phyloP scores from a whole-genome alignment of 768 basidiomycete genomes.

The Epithele typhae region DNA sequence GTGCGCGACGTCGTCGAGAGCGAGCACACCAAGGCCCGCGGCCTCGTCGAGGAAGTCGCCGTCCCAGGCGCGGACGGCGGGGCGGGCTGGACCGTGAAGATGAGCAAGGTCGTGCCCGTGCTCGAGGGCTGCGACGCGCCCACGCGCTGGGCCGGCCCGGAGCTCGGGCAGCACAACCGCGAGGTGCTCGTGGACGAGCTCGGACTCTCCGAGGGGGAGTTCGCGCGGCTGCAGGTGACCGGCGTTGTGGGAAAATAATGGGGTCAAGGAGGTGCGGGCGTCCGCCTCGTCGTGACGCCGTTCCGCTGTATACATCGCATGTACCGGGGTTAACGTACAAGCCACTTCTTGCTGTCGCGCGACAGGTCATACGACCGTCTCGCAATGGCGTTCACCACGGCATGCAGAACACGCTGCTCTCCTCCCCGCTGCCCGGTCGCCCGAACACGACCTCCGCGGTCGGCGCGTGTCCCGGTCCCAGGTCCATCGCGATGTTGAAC shows the following conservation, averaged over 20 bases:
- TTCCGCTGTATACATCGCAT: no score
- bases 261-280: no score
- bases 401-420: slow-evolving; percentile 16
- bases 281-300: no score
- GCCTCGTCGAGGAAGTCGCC: slow-evolving; percentile 55
- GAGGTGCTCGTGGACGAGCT: slow-evolving; percentile 29
- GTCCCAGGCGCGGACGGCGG: slow-evolving; percentile 29
- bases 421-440: slow-evolving; percentile 20
- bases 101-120: slow-evolving; percentile 61
- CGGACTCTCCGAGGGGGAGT: slow-evolving; percentile 23
- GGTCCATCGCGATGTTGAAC: slow-evolving; percentile 34
- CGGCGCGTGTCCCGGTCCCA: slow-evolving; percentile 22
- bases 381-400: slow-evolving; percentile 8
- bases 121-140: slow-evolving; percentile 53
- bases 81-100: slow-evolving; percentile 58
- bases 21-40: slow-evolving; percentile 52
- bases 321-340: background rate
- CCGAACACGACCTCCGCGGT: slow-evolving; percentile 30
- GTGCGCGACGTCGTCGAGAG: slow-evolving; percentile 60
- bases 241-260: slow-evolving; percentile 25
- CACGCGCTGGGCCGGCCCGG: slow-evolving; percentile 67
- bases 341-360: background rate
- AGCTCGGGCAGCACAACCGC: slow-evolving; percentile 46
- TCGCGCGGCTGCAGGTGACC: slow-evolving; percentile 16
- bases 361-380: background rate